phyloP scores from a whole-genome alignment of 352 stramenopile genomes.

The Phytopythium ostracodes region DNA sequence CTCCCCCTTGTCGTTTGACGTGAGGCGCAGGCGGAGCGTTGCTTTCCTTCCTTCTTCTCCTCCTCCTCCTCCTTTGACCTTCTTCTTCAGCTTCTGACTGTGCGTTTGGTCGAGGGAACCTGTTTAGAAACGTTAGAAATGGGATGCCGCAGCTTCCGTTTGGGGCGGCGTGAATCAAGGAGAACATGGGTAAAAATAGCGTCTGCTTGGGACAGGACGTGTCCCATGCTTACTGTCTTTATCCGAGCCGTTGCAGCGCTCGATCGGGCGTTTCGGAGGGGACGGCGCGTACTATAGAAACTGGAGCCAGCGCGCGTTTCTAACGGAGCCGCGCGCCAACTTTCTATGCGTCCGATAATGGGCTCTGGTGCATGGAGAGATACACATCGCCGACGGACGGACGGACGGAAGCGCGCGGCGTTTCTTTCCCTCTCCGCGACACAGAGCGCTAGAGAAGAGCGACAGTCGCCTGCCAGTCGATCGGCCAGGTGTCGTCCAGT shows the following conservation, averaged over 20 bases:
- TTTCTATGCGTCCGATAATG: not conserved
- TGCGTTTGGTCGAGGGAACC: not conserved
- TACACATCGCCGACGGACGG: not conserved
- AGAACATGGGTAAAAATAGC: not conserved
- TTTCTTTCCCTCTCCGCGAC: not conserved
- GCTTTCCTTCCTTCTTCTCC: not conserved
- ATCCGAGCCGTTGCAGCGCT: accelerated
- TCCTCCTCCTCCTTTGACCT: not conserved
- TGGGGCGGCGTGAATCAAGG: not conserved
- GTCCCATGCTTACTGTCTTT: not conserved
- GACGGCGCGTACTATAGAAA: not conserved
- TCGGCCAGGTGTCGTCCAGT: not conserved
- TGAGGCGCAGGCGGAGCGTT: not conserved
- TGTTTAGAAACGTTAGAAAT: slow-evolving; percentile 5
- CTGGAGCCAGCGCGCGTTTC: slow-evolving; percentile 2
- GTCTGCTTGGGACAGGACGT: not conserved
- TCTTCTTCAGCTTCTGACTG: slow-evolving; percentile 2
- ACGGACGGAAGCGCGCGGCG: not conserved
- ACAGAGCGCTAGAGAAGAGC: not conserved
- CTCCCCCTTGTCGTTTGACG: slow-evolving; percentile 1
- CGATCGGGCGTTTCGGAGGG: not conserved
- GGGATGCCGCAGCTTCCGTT: not conserved
- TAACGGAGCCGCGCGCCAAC: not conserved
- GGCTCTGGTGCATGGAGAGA: not conserved
- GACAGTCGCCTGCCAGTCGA: not conserved